Conservation (phyloP, 2,329 filamentous ascomycete genomes). For the Dactylellina sp. region DNA sequence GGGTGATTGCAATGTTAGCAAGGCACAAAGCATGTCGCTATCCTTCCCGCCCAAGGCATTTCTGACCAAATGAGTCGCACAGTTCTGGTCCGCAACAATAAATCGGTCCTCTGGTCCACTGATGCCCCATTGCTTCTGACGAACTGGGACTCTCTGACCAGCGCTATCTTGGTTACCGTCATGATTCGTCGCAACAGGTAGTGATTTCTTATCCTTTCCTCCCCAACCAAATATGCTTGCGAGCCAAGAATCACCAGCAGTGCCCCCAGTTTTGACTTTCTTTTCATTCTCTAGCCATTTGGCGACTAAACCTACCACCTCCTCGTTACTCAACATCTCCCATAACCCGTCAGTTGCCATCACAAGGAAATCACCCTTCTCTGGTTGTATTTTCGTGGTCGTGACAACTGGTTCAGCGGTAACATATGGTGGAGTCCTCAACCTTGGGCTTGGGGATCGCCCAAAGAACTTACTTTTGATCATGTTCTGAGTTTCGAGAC, state of each 20-base stretch:
- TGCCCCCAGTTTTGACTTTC: slow-evolving; percentile 61
- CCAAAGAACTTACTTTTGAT: slow-evolving; percentile 90
- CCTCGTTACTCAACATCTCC: slow-evolving; percentile 99
- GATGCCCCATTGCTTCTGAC: slow-evolving; percentile 90
- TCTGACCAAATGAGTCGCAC: slow-evolving; percentile 91
- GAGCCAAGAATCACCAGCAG: slow-evolving; percentile 69
- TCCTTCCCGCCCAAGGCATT: slow-evolving; percentile 96
- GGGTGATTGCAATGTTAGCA: slow-evolving; percentile 89
- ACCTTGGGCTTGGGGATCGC: slow-evolving; percentile 77
- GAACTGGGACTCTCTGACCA: slow-evolving; percentile 84
- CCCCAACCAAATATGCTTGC: slow-evolving; percentile 75
- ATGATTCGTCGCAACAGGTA: slow-evolving; percentile 72
- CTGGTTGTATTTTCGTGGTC: slow-evolving; percentile 88
- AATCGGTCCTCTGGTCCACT: slow-evolving; percentile 82
- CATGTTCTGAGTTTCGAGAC: slow-evolving; percentile 81
- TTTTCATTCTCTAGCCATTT: slow-evolving; percentile 91
- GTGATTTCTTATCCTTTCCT: slow-evolving; percentile 66
- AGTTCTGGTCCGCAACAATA: slow-evolving; percentile 93
- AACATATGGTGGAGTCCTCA: slow-evolving; percentile 95
- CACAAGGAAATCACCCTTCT: slow-evolving; percentile 92
- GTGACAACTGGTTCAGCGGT: slow-evolving; percentile 96
- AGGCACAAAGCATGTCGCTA: slow-evolving; percentile 89
- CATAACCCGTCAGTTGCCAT: slow-evolving; percentile 96
- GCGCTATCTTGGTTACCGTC: slow-evolving; percentile 71
- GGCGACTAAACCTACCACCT: slow-evolving; percentile 94